Conservation (phyloP, 2,329 filamentous ascomycete species). For the Scopulariopsis brevicaulis region DNA sequence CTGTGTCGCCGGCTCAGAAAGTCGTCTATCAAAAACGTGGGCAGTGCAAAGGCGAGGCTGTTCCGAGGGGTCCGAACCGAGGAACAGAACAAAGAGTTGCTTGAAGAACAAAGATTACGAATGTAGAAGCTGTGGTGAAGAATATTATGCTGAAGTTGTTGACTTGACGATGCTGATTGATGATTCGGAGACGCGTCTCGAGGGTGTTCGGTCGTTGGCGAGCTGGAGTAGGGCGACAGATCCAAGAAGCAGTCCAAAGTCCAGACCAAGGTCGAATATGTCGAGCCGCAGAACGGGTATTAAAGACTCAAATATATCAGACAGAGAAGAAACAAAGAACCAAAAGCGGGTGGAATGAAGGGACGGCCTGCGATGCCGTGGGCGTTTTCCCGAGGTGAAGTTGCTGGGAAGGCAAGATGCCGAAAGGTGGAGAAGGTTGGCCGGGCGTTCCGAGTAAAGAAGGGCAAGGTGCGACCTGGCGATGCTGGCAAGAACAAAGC, state of each 20-base stretch:
- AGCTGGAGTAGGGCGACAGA: conserved; percentile 2
- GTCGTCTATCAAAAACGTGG: conserved; percentile 5
- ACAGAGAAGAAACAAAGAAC: not conserved
- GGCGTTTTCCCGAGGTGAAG: not conserved
- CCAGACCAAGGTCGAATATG: not conserved
- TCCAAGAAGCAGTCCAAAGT: not conserved
- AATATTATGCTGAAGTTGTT: conserved; percentile 4
- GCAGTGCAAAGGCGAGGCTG: not conserved
- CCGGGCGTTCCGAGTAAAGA: not conserved
- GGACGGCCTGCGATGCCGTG: conserved; percentile 1
- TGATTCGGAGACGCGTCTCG: conserved; percentile 1
- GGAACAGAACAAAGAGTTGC: not conserved
- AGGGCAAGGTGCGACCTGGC: not conserved
- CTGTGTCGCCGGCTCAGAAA: conserved; percentile 69
- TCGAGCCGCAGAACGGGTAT: not conserved
- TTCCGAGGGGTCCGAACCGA: not conserved
- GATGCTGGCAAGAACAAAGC: not conserved
- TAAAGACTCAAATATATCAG: not conserved
- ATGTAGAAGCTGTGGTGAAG: not conserved
- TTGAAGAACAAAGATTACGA: not conserved
- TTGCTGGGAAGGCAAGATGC: not conserved
- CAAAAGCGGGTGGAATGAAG: conserved; percentile 2
- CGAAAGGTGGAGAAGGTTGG: not conserved
- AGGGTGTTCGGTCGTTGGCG: not conserved
- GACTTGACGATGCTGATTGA: conserved; percentile 2